Evolutionary conservation across 345 rosid genomes (phyloP).

Genomic region (Ricinus communis): DNA sequence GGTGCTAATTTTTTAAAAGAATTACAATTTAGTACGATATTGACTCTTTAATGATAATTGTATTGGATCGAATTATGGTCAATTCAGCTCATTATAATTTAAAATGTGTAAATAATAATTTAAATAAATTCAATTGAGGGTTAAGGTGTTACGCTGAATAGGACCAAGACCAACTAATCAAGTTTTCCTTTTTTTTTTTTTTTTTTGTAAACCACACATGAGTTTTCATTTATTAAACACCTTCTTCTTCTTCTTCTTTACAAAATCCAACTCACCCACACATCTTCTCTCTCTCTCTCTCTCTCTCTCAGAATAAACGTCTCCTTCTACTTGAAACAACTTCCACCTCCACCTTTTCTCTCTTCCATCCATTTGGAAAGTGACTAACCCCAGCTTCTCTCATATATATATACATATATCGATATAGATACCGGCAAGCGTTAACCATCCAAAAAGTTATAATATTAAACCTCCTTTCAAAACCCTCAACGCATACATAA

Average conservation of each 20-base stretch:
- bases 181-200: not conserved
- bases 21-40: too few species aligned
- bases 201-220: not conserved
- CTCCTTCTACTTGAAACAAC: not conserved
- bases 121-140: not conserved
- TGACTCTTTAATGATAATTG: too few species aligned
- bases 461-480: not conserved
- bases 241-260: not conserved
- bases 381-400: not conserved
- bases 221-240: not conserved
- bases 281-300: not conserved
- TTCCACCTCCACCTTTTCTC: not conserved
- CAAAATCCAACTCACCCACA: constrained; percentile 15
- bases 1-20: too few species aligned
- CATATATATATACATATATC: not conserved
- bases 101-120: not conserved
- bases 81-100: too few species aligned
- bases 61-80: too few species aligned
- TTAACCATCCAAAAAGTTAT: not conserved
- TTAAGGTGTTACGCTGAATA: not conserved
- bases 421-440: too few species aligned
- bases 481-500: too few species aligned
- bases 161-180: too few species aligned
- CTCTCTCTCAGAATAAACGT: not conserved
- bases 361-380: not conserved